Base-by-base conservation (phyloP, 2,329 filamentous ascomycete genomes). In the Scedosporium boydii region DNA sequence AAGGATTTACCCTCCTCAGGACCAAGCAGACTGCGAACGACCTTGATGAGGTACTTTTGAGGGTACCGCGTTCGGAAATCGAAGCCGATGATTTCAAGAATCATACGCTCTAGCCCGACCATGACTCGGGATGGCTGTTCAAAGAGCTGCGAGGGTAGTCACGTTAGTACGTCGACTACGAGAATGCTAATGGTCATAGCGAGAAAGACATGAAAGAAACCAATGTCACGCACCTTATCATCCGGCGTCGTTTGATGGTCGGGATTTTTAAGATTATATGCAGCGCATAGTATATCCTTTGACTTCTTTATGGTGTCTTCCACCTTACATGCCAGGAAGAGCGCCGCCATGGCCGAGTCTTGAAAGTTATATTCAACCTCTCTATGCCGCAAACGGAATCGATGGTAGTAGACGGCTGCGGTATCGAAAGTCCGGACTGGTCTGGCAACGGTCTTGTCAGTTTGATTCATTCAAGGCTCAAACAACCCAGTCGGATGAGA, bases 251-350 rank as follows among this genome's bases (percentile, higher is more conserved):
- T 89, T 75, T 75, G 91, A 82, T 74, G 89, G 73, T 76, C 87
- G 67, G 69, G 84, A 71, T 75, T 83, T 75, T 92, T 95, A 44
- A 96, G 78, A 70, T 96, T 97, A 75, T 93, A 91, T 26, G 91
- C 88, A 1, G 93, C 92, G 63, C 91, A 96, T 16, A 98, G 80
- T 65, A 99, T 96, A 66, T 99, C 95, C 63, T 85, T 87, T 3
- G 91, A 96, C 78, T 98, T 98, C 77, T 99, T 99, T 67, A 97
- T 84, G 0, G 95, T 99, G 74, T 99, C 95, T 75, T 99, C 95
- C 56, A 96, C 92, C 77, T 99, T 99, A 80, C 93, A 98, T 2
- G 93, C 93, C 2, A 93, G 90, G 70, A 98, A 93, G 7, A 99
- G 79, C 26, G 91, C 89, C 1, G 95, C 91, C 6, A 95, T 85